phyloP scores from a whole-genome alignment of 176 grass and related monocot genomes.

The Musa acuminata region DNA sequence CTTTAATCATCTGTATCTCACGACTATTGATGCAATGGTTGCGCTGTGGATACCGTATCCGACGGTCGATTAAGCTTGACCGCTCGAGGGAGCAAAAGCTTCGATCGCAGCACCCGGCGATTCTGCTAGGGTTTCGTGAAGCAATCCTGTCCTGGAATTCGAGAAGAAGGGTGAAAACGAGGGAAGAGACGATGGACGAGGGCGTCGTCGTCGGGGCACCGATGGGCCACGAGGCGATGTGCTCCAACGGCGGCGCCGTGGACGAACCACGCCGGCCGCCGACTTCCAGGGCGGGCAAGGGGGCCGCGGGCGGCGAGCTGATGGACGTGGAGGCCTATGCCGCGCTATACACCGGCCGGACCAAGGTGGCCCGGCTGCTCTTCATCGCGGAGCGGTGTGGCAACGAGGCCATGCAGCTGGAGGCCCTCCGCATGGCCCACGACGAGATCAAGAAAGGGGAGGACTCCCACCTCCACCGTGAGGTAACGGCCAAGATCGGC shows the following conservation, averaged over 20 bases:
- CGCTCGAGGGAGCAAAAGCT: too few relatives aligned
- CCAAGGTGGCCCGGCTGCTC: constrained; percentile 45
- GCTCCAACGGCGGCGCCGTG: constrained; percentile 29
- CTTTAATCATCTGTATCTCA: too few relatives aligned
- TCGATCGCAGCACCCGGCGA: background rate
- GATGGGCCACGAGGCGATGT: constrained; percentile 32
- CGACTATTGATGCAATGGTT: too few relatives aligned
- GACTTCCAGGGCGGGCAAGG: constrained; percentile 25
- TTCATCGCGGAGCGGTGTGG: constrained; percentile 64
- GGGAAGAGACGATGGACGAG: constrained; percentile 33
- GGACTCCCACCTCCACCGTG: constrained; percentile 52
- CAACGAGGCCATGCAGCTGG: constrained; percentile 47
- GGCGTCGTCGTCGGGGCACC: constrained; percentile 11
- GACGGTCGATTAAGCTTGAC: too few relatives aligned
- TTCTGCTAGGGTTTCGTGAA: background rate
- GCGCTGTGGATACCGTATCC: too few relatives aligned
- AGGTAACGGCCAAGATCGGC: constrained; percentile 39
- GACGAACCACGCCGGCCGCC: constrained; percentile 10
- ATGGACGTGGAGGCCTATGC: constrained; percentile 90
- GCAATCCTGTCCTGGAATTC: background rate
- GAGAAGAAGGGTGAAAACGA: too few relatives aligned
- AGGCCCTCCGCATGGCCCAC: constrained; percentile 79
- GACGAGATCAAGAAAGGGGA: constrained; percentile 60
- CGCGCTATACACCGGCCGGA: constrained; percentile 58
- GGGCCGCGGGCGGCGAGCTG: constrained; percentile 35